Percentiles rank a stretch among this genome's conserved stretches.
Evolutionary conservation across 805 yeast species (phyloP).

Genomic region (Helenozyma baotianmanensis): DNA sequence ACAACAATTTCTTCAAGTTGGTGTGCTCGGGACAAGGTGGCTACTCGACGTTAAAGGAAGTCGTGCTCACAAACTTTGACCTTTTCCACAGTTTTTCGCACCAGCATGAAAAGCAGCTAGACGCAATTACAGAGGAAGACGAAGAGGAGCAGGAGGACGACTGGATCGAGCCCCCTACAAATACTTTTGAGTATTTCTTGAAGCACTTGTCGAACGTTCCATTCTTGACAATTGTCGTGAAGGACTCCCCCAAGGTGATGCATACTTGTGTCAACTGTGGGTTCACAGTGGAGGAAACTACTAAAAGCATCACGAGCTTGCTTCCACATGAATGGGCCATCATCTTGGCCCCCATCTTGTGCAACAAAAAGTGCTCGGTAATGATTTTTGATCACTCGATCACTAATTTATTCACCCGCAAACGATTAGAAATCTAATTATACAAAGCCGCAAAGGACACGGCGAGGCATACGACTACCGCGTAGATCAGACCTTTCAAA

Average conservation of each 20-base stretch:
- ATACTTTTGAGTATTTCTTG: constrained; percentile 21
- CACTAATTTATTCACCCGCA: constrained; percentile 8
- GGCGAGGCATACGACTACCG: too few species aligned
- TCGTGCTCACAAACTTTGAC: constrained; percentile 31
- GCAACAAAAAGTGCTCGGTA: constrained; percentile 11
- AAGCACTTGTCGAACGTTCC: constrained; percentile 19
- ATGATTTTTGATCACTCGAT: constrained; percentile 13
- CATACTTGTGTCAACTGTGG: constrained; percentile 36
- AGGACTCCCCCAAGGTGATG: constrained; percentile 17
- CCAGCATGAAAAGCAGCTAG: constrained; percentile 9
- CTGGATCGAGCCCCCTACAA: constrained; percentile 19
- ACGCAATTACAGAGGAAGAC: constrained; percentile 4
- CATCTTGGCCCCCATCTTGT: constrained; percentile 15
- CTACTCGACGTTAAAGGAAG: constrained; percentile 21
- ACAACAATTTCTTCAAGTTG: constrained; percentile 21
- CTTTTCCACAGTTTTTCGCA: constrained; percentile 19
- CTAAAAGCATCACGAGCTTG: constrained; percentile 8
- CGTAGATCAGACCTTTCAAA: too few species aligned
- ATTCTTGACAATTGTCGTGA: constrained; percentile 21
- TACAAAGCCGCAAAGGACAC: too few species aligned
- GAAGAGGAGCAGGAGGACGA: constrained; percentile 13
- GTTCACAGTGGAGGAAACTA: constrained; percentile 9
- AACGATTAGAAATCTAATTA: too few species aligned
- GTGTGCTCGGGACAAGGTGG: constrained; percentile 34
- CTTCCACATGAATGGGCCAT: constrained; percentile 16